A percentile compares a stretch with the other conserved stretches of the same genome.
phyloP scores from a whole-genome alignment of 768 basidiomycete genomes.

The Leccinum fibrillosum region DNA sequence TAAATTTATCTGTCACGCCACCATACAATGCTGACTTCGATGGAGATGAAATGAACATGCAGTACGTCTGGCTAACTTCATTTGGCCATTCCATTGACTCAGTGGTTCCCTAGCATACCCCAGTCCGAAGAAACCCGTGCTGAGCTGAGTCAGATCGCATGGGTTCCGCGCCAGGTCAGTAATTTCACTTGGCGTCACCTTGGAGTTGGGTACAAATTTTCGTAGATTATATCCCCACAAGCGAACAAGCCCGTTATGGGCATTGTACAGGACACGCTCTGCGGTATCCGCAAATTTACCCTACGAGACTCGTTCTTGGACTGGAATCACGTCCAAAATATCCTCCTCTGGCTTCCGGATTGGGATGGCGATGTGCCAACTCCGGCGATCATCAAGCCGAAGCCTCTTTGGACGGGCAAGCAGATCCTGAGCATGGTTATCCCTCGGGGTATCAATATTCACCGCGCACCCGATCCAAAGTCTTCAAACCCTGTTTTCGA shows the following conservation, averaged over 20 bases:
- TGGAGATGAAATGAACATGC: constrained; percentile 99
- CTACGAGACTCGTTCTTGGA: constrained; percentile 94
- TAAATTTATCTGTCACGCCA: constrained; percentile 97
- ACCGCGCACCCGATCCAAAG: constrained; percentile 75
- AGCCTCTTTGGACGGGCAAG: constrained; percentile 97
- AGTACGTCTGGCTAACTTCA: constrained; percentile 56
- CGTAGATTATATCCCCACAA: constrained; percentile 96
- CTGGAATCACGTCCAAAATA: constrained; percentile 95
- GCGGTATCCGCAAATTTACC: constrained; percentile 96
- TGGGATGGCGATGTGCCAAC: constrained; percentile 95
- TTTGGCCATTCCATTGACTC: constrained; percentile 6
- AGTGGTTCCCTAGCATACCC: constrained; percentile 64
- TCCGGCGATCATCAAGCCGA: constrained; percentile 94
- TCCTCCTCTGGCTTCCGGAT: constrained; percentile 95
- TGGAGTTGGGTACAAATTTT: neutral
- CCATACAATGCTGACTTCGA: constrained; percentile 99
- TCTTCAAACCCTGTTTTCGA: constrained; percentile 82
- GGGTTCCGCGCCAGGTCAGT: constrained; percentile 92
- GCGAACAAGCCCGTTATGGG: constrained; percentile 99
- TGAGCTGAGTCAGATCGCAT: constrained; percentile 96
- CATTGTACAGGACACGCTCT: constrained; percentile 98
- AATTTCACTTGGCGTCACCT: neutral
- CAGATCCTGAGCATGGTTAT: constrained; percentile 91
- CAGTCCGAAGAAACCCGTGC: constrained; percentile 98
- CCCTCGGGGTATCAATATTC: constrained; percentile 93